A percentile compares a stretch with the other conserved stretches of the same genome.
phyloP scores from a whole-genome alignment of 2,329 filamentous ascomycete genomes.

The Chaetomium globosum region DNA sequence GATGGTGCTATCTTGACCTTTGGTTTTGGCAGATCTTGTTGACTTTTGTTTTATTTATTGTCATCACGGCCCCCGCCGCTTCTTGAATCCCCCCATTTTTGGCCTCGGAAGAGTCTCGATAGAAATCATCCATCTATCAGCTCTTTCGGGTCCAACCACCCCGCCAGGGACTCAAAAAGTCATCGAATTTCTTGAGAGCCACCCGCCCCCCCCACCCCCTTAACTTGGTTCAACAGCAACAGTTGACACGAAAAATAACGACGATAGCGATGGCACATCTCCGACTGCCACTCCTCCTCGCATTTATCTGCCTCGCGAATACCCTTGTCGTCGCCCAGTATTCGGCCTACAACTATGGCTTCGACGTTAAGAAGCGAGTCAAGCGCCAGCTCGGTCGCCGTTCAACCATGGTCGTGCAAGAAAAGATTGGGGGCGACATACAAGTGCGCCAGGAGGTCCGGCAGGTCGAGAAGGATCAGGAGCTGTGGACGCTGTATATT shows the following conservation, averaged over 20 bases:
- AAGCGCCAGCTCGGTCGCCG: conserved; percentile 45
- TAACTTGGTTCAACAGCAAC: background rate
- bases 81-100: background rate
- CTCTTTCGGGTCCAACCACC: background rate
- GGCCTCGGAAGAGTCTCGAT: background rate
- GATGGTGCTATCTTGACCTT: background rate
- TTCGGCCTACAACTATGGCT: conserved; percentile 56
- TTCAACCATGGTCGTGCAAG: conserved; percentile 48
- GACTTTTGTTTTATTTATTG: background rate
- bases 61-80: background rate
- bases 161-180: background rate
- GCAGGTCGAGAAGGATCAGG: conserved; percentile 62
- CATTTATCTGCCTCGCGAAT: conserved; percentile 18
- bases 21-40: background rate
- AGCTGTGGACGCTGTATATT: conserved; percentile 76
- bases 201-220: too few relatives aligned
- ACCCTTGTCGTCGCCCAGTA: conserved; percentile 31
- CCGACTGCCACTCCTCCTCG: conserved; percentile 22
- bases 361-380: conserved; percentile 46
- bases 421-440: conserved; percentile 44
- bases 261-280: conserved; percentile 27
- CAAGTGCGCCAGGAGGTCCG: conserved; percentile 67
- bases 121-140: background rate
- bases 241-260: background rate
- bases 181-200: background rate